Conservation (phyloP, 2,329 filamentous ascomycete species). For the Ceratocystis ficicola region DNA sequence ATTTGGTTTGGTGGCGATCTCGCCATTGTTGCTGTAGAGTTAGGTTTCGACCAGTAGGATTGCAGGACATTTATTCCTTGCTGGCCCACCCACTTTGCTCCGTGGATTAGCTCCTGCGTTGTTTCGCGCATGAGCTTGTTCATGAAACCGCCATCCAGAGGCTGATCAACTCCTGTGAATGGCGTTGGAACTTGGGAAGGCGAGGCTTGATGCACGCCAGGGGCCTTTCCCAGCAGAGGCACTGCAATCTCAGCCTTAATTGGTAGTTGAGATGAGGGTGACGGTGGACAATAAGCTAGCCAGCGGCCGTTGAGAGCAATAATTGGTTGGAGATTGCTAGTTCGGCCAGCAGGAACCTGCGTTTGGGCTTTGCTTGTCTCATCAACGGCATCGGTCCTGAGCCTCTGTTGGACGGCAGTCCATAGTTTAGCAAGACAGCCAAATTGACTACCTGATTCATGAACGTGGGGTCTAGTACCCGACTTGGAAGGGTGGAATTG, state of each 20-base stretch:
- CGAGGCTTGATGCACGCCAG: constrained; percentile 47
- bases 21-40: constrained; percentile 31
- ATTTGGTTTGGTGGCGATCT: constrained; percentile 35
- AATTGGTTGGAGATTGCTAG: constrained; percentile 47
- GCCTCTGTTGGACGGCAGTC: constrained; percentile 64
- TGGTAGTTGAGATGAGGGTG: constrained; percentile 57
- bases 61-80: constrained; percentile 68
- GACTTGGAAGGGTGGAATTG: too few species aligned
- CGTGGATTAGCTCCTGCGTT: constrained; percentile 64
- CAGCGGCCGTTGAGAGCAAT: constrained; percentile 59
- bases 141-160: constrained; percentile 56
- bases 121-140: constrained; percentile 69
- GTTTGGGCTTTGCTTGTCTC: constrained; percentile 35
- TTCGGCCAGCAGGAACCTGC: constrained; percentile 31
- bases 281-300: constrained; percentile 64
- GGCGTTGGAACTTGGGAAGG: constrained; percentile 56
- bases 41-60: constrained; percentile 58
- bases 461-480: constrained; percentile 18
- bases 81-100: constrained; percentile 63
- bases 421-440: constrained; percentile 78
- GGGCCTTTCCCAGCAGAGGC: constrained; percentile 41
- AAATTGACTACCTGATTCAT: constrained; percentile 34
- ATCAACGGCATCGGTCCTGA: constrained; percentile 37
- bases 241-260: constrained; percentile 54
- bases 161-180: constrained; percentile 59